Evolutionary conservation across 768 basidiomycete species (phyloP), one percentile per base, ranked within the genome.

Genomic region (Rhodosporidiobolus sp.): DNA sequence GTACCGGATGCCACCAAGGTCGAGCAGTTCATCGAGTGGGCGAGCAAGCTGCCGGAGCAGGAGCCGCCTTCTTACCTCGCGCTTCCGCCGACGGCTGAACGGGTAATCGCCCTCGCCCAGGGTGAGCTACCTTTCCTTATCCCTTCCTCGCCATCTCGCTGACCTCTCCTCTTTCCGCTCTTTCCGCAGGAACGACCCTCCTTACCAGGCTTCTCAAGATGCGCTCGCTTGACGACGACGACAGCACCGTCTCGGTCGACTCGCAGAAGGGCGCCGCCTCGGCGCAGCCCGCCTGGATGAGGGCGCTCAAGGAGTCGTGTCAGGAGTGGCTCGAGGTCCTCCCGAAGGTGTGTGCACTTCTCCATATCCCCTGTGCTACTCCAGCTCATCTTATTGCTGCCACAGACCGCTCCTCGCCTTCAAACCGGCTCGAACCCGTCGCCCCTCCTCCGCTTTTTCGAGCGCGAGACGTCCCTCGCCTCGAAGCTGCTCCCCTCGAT

Each of bases 241-340:
- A 94, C 49, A 91, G 93, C 58, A 86, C 87, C 28, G 84, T 84
- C 24, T 79, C 85, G 6, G 77, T 83, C 49, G 74, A 72, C 26
- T 30, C 52, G 43, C 82, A 87, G 56, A 63, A 70, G 64, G 60
- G 54, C 8, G 54, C 45, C 3, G 86, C 88, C 4, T 63, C 71
- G 2, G 87, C 90, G 66, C 90, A 91, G 79, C 94, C 95, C 30
- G 90, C 89, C 3, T 99, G 95, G 95, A 98, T 98, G 95, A 87
- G 90, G 45, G 84, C 86, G 28, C 83, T 97, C 52, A 84, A 89
- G 61, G 89, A 90, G 65, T 88, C 91, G 52, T 91, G 92, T 79
- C 84, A 86, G 52, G 90, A 91, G 79, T 95, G 94, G 92, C 85
- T 94, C 61, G 82, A 82, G 6, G 84, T 86, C 63, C 80, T 98